Evolutionary conservation across 164 flowering plant genomes (phyloP).

Genomic region (Santalum album): DNA sequence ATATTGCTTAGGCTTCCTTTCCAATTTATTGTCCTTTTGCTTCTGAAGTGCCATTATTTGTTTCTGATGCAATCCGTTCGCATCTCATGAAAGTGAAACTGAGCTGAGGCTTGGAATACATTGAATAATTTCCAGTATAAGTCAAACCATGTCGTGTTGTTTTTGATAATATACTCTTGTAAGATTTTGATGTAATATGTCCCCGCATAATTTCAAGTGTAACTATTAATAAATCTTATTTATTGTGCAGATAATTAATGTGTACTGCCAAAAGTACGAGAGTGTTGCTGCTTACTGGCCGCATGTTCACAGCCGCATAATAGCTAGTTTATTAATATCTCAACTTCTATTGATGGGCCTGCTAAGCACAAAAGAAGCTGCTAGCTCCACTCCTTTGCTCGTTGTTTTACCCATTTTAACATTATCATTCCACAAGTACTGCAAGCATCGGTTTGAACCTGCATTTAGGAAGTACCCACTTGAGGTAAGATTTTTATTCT

Average conservation of each 20-base stretch:
- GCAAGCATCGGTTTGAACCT: slow-evolving; percentile 91
- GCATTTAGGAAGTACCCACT: slow-evolving; percentile 87
- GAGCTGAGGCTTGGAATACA: too few species aligned
- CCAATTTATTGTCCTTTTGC: too few species aligned
- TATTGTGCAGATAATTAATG: slow-evolving; percentile 70
- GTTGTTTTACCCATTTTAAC: slow-evolving; percentile 67
- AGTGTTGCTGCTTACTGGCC: slow-evolving; percentile 98
- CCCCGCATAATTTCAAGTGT: too few species aligned
- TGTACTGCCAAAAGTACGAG: slow-evolving; percentile 83
- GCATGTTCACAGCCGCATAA: slow-evolving; percentile 78
- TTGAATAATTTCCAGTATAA: too few species aligned
- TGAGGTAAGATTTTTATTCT: slow-evolving; percentile 49
- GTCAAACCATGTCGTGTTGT: too few species aligned
- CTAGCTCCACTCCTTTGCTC: slow-evolving; percentile 84
- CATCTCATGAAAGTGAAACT: too few species aligned
- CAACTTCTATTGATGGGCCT: slow-evolving; percentile 83
- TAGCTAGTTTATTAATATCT: slow-evolving; percentile 78
- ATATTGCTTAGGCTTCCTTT: too few species aligned
- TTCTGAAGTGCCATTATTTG: too few species aligned
- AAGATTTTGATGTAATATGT: too few species aligned
- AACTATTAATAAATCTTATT: neutral
- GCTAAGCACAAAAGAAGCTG: slow-evolving; percentile 84
- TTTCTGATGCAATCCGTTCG: too few species aligned
- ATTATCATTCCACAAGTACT: slow-evolving; percentile 69
- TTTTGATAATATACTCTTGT: too few species aligned